A percentile compares a stretch with the other conserved stretches of the same genome.
Conservation (phyloP, 2,329 filamentous ascomycete species). For the Alternaria consortialis region DNA sequence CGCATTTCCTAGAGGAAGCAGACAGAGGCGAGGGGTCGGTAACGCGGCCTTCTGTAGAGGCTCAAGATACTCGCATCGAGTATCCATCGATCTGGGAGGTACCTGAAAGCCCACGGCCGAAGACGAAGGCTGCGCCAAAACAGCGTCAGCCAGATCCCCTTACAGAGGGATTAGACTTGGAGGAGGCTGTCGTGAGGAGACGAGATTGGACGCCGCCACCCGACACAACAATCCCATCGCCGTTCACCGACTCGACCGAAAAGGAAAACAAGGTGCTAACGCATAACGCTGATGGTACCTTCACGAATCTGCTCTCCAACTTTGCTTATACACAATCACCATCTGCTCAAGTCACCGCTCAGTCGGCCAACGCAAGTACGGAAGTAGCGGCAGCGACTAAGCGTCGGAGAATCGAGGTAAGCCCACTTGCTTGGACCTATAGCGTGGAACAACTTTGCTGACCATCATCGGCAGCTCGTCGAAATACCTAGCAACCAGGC, state of each 20-base stretch:
- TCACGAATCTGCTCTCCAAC: conserved; percentile 39
- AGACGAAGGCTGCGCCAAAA: conserved; percentile 22
- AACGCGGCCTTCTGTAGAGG: background rate
- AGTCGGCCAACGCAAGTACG: conserved; percentile 4
- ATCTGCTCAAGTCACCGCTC: conserved; percentile 13
- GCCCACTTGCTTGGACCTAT: background rate
- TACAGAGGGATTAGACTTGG: conserved; percentile 33
- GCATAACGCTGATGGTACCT: conserved; percentile 20
- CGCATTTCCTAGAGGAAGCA: conserved; percentile 26
- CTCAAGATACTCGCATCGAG: background rate
- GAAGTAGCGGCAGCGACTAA: conserved; percentile 30
- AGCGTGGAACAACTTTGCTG: background rate
- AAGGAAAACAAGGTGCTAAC: conserved; percentile 35
- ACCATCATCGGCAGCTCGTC: conserved; percentile 28
- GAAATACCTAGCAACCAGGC: conserved; percentile 38
- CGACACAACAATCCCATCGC: conserved; percentile 32
- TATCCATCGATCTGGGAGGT: conserved; percentile 38
- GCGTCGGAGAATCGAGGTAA: conserved; percentile 42
- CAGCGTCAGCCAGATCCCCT: conserved; percentile 16
- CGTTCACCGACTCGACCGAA: conserved; percentile 27
- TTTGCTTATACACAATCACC: conserved; percentile 39
- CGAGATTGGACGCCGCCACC: conserved; percentile 50
- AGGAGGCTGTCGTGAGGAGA: conserved; percentile 42
- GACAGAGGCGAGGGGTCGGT: conserved; percentile 8
- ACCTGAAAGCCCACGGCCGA: conserved; percentile 31